Conservation (phyloP, 129 eudicot genomes). For the Centrapalus pauciflorus region DNA sequence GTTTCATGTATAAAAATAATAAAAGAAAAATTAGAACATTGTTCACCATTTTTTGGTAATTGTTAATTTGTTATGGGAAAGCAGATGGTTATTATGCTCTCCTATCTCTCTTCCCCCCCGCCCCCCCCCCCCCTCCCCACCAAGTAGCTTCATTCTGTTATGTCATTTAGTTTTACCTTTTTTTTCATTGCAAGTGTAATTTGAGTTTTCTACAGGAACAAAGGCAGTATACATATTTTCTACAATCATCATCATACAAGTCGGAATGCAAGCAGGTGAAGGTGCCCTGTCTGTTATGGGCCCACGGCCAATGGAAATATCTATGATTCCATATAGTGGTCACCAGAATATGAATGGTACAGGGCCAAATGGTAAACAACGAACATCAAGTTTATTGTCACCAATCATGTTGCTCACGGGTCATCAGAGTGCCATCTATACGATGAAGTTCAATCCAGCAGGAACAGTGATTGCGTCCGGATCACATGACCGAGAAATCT, state of each 20-base stretch:
- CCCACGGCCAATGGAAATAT: constrained; percentile 75
- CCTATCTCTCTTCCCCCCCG: no score
- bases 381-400: constrained; percentile 74
- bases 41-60: no score
- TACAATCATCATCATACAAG: neutral
- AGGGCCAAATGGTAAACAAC: constrained; percentile 60
- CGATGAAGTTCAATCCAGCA: constrained; percentile 85
- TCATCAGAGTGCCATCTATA: constrained; percentile 82
- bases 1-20: no score
- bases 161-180: neutral
- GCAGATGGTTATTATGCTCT: no score
- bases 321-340: constrained; percentile 32
- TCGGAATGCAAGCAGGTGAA: constrained; percentile 63
- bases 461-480: constrained; percentile 83
- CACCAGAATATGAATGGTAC: constrained; percentile 23
- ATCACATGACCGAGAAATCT: constrained; percentile 88
- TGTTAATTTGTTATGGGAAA: no score
- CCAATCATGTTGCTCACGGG: constrained; percentile 87
- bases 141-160: neutral
- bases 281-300: constrained; percentile 65
- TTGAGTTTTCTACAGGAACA: neutral
- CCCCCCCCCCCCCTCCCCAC: no score
- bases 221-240: neutral
- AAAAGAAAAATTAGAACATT: no score
- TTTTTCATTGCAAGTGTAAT: neutral